Evolutionary conservation across 345 rosid genomes (phyloP).

Genomic region (Clarkia xantiana): DNA sequence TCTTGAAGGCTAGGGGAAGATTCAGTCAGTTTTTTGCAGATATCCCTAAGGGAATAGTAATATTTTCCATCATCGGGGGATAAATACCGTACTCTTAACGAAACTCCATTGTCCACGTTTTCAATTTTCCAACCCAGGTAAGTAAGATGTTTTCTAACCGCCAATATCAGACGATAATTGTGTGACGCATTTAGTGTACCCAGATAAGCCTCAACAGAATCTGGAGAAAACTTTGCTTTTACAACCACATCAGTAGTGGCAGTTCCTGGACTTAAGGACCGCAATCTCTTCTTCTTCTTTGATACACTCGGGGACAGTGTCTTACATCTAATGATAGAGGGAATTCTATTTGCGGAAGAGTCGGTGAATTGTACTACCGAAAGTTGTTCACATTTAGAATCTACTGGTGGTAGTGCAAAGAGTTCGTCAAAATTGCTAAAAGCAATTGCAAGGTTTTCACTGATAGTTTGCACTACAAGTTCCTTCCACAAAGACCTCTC

Average conservation of each 20-base stretch:
- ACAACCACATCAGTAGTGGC: slow-evolving; percentile 22
- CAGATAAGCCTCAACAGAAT: slow-evolving; percentile 22
- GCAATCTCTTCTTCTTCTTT: too few relatives aligned
- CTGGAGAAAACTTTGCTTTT: slow-evolving; percentile 40
- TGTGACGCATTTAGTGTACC: background rate
- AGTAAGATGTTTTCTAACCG: slow-evolving; percentile 18
- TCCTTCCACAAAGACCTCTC: slow-evolving; percentile 22
- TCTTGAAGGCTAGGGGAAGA: too few relatives aligned
- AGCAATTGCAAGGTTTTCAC: slow-evolving; percentile 21
- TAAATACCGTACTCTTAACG: slow-evolving; percentile 13
- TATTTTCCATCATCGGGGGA: slow-evolving; percentile 22
- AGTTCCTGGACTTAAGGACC: slow-evolving; percentile 19
- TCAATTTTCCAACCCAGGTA: slow-evolving; percentile 21
- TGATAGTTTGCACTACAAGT: slow-evolving; percentile 34
- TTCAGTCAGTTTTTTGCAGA: slow-evolving; percentile 14
- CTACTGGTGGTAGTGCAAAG: background rate
- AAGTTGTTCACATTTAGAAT: background rate
- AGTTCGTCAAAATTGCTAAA: slow-evolving; percentile 1
- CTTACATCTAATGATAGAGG: too few relatives aligned
- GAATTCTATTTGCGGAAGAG: too few relatives aligned
- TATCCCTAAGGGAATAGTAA: slow-evolving; percentile 17
- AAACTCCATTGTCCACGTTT: background rate
- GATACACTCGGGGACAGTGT: background rate
- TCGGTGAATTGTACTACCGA: too few relatives aligned
- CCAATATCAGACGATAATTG: background rate